Base-by-base conservation (phyloP, 2,329 filamentous ascomycete genomes). In the Hypoxylon sp. region DNA sequence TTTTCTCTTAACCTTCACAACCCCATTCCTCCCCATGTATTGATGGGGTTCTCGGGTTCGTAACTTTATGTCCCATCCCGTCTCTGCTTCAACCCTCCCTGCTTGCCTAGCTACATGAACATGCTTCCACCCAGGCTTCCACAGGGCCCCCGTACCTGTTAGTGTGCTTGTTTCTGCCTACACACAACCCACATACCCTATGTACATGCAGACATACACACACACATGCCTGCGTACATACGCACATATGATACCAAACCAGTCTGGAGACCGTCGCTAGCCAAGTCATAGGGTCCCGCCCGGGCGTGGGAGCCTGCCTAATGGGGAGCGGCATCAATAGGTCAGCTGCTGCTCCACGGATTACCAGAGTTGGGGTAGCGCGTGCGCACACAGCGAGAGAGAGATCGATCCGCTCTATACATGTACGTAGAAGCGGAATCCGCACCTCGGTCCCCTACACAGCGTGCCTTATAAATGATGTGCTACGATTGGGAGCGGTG, bases 311-410 rank as follows among this genome's bases (percentile, higher is more conserved):
- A 61, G 49, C 54, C 58, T 67, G 58, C 64, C 61, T 65, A 61
- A 66, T 66, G 56, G 60, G 66, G 54, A 52, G 51, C 46, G 54
- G 46, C 65, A 59, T 61, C 42, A 38, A 54, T 42, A 51, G 62
- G 66, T 65, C 62, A 65, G 52, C 63, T 68, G 62, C 46, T 51
- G 44, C n/a, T 56, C 54, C 54, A 49, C 65, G 65, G 65, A 38
- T 57, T 65, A 68, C 65, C 53, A 56, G 62, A 65, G 44, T 68
- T 60, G 65, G 65, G 53, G 61, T 68, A 67, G 65, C 61, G 65
- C 22, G 48, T 49, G 8, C 11, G 28, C 2, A 26, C n/a, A n/a
- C 24, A 26, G 24, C 24, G 6, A 6, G 3, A 49, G 20, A n/a
- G 28, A 53, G 33, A 67, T 67, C 33, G 60, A 64, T 64, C 44